Evolutionary conservation across 148 eudicot species (phyloP), one percentile per base, ranked within the genome.

Genomic region (Chenopodium berlandieri): DNA sequence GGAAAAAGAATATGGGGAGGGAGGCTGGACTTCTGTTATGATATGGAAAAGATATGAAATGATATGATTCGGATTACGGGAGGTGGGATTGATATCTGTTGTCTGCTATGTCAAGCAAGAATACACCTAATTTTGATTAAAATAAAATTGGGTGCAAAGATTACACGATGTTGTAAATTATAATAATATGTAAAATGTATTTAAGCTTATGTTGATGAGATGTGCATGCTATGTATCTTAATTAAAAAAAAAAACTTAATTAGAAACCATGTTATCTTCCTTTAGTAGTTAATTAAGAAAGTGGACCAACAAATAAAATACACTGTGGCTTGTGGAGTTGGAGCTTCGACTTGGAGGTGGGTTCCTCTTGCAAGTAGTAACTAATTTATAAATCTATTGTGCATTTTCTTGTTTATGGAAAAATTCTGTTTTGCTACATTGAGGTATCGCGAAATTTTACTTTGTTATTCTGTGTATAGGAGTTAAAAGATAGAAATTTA

Each of bases 11-110:
- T 37, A 77, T 25, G 71, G 44, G 60, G 22, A 48, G 60, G 1
- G 62, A 32, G 48, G 64, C 34, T 30, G 46, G 80, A 47, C 67
- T 64, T 84, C 44, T 80, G 76, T 75, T 73, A 77, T 50, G 75
- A 83, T 83, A 46, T 67, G 79, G 48, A 32, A 75, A 75, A 77
- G 86, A 85, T 85, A 44, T 73, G 84, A 75, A 78, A 56, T 67
- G 87, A 85, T 85, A 82, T 82, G 84, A 82, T 85, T 85, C 84
- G 73, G 82, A 79, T 85, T 31, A 56, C 66, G 69, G 72, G 32
- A 37, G 82, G 75, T 80, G 79, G 82, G 76, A 73, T 82, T 81
- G 66, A 85, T 78, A 82, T 78, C 73, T 63, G 37, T 78, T 85
- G 84, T 85, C 84, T 85, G 76, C 87, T 78, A 30, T 78, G 56